Percentiles rank a stretch among this genome's conserved stretches.
phyloP scores from a whole-genome alignment of 352 stramenopile genomes.

The Elongisporangium undulatum region DNA sequence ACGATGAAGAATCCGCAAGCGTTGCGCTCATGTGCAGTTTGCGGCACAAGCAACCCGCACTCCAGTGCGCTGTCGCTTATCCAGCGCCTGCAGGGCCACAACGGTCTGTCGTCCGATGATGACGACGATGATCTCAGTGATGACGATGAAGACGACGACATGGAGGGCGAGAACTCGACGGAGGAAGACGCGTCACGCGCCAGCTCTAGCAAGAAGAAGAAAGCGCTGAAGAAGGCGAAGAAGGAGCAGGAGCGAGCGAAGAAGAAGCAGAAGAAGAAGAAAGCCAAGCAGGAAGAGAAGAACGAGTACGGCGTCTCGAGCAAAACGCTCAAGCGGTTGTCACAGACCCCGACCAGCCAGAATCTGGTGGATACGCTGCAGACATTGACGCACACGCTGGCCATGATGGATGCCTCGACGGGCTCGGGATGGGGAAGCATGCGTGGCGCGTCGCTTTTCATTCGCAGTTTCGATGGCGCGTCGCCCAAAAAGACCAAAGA shows the following conservation, averaged over 20 bases:
- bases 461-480: conserved; percentile 44
- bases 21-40: conserved; percentile 47
- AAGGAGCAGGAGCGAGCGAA: conserved; percentile 34
- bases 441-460: conserved; percentile 39
- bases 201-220: conserved; percentile 10
- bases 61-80: conserved; percentile 36
- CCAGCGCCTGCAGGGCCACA: conserved; percentile 11
- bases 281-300: conserved; percentile 28
- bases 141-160: conserved; percentile 13
- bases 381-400: conserved; percentile 75
- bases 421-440: conserved; percentile 69
- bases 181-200: conserved; percentile 5
- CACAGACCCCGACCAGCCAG: conserved; percentile 33
- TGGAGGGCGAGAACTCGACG: conserved; percentile 21
- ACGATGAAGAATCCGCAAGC: conserved; percentile 61
- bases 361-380: conserved; percentile 69
- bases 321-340: conserved; percentile 49
- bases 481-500: conserved; percentile 45
- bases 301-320: conserved; percentile 71
- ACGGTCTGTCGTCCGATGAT: conserved; percentile 4
- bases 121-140: conserved; percentile 27
- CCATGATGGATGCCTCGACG: conserved; percentile 81
- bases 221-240: conserved; percentile 14
- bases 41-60: conserved; percentile 67
- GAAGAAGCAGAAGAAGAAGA: conserved; percentile 28